These are phyloP conservation scores for Eimeria brunetti DNA, from an alignment of 169 alveolate genomes.

Conservation along the genomic window DNA sequence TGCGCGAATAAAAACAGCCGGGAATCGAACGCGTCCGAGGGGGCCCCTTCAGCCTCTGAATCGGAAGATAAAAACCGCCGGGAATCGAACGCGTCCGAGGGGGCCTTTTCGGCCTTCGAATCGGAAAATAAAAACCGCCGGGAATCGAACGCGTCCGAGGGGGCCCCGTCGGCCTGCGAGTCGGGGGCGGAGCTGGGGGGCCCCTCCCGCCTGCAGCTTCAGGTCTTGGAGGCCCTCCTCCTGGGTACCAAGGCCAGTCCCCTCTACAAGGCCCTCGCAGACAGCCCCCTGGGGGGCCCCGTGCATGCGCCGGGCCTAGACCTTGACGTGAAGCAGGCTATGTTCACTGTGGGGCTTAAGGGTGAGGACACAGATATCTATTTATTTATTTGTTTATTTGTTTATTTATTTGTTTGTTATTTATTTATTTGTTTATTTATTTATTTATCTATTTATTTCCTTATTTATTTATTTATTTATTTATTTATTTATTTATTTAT, in stretches of 20 bases:
- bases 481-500: too few species aligned
- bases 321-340: constrained; percentile 38
- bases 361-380: too few species aligned
- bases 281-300: constrained; percentile 61
- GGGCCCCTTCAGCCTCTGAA: too few species aligned
- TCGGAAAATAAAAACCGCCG: too few species aligned
- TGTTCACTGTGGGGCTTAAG: constrained; percentile 78
- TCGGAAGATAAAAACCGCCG: too few species aligned
- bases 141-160: constrained; percentile 30
- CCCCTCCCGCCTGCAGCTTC: background rate
- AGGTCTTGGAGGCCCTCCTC: constrained; percentile 49
- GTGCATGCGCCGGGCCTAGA: constrained; percentile 28
- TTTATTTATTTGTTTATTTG: too few species aligned
- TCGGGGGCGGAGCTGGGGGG: background rate
- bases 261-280: constrained; percentile 68
- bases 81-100: too few species aligned
- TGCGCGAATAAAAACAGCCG: too few species aligned
- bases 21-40: background rate
- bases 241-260: constrained; percentile 71
- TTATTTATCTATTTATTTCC: too few species aligned
- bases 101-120: background rate
- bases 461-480: too few species aligned
- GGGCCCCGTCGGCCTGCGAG: background rate
- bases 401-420: too few species aligned
- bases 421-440: too few species aligned